Conservation (phyloP, 1,139 yeast species). For the Pichiaceae sp. region DNA sequence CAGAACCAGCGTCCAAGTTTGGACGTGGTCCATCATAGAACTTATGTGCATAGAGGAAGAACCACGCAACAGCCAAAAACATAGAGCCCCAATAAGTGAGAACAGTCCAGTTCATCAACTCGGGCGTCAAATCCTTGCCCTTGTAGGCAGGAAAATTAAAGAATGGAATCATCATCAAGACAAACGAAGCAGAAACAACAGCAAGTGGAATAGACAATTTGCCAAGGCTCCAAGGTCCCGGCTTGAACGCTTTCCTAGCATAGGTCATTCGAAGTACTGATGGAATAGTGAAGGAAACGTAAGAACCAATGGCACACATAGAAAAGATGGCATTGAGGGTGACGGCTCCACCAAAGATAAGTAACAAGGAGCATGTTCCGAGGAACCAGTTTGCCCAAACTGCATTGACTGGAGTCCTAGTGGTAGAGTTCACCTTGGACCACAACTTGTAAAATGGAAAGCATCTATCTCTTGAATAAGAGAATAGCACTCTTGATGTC, state of each 20-base stretch:
- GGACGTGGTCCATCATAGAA: constrained; percentile 66
- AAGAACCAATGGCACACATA: constrained; percentile 69
- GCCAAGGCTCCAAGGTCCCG: constrained; percentile 71
- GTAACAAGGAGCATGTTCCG: constrained; percentile 50
- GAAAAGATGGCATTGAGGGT: constrained; percentile 73
- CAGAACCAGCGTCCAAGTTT: constrained; percentile 33
- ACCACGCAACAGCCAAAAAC: constrained; percentile 46
- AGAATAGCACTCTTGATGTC: constrained; percentile 60
- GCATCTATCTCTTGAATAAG: constrained; percentile 64
- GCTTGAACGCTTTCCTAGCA: constrained; percentile 43
- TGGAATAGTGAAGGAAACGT: constrained; percentile 64
- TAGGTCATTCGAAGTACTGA: constrained; percentile 52
- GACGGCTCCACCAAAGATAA: constrained; percentile 53
- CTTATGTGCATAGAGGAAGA: constrained; percentile 47
- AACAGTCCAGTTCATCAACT: constrained; percentile 63
- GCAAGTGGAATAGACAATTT: constrained; percentile 42
- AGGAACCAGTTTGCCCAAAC: constrained; percentile 56
- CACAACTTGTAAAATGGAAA: constrained; percentile 52
- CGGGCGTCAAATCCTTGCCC: constrained; percentile 39
- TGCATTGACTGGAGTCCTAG: constrained; percentile 65
- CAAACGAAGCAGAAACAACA: constrained; percentile 35
- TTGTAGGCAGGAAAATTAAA: constrained; percentile 54
- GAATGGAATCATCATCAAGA: constrained; percentile 55
- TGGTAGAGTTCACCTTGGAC: constrained; percentile 43
- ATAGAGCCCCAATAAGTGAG: constrained; percentile 63